These are phyloP conservation scores for Sphaerobolus stellatus DNA, from an alignment of 1,284 basidiomycete species.

Conservation along the genomic window DNA sequence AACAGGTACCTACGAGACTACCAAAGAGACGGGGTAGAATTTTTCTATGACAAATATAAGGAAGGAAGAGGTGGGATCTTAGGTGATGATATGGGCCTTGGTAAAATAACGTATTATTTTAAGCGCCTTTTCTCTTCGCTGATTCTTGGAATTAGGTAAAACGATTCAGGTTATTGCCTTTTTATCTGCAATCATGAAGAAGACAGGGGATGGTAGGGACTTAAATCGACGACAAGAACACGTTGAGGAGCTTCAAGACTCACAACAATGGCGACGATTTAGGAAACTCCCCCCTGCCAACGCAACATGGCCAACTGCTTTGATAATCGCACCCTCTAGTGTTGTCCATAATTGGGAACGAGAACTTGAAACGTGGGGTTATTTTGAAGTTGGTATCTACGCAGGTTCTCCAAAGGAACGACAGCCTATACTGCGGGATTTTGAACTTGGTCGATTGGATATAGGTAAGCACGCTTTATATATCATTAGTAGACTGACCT, in stretches of 20 bases:
- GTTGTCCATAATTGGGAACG: constrained; percentile 81
- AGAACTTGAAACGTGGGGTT: constrained; percentile 80
- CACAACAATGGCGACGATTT: constrained; percentile 48
- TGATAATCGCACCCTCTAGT: constrained; percentile 78
- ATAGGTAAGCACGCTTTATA: constrained; percentile 52
- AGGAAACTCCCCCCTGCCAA: constrained; percentile 63
- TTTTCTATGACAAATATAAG: constrained; percentile 69
- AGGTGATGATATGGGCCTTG: constrained; percentile 89
- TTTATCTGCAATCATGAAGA: constrained; percentile 82
- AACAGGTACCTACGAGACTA: constrained; percentile 83
- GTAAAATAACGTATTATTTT: constrained; percentile 36
- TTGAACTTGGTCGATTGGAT: constrained; percentile 72
- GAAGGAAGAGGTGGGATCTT: constrained; percentile 69
- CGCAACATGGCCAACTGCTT: constrained; percentile 72
- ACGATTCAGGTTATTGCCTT: constrained; percentile 89
- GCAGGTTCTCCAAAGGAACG: constrained; percentile 51
- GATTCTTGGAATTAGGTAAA: constrained; percentile 53
- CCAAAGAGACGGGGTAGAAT: constrained; percentile 78
- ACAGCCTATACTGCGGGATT: constrained; percentile 58
- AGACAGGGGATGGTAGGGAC: constrained; percentile 64
- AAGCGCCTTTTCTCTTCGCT: background rate
- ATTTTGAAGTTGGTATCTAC: constrained; percentile 77
- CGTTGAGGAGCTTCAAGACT: constrained; percentile 63
- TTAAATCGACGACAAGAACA: constrained; percentile 57
- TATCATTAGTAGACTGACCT: background rate